Evolutionary conservation across 2,329 filamentous ascomycete species (phyloP), one percentile per base, ranked within the genome.

Genomic region (Fusarium humuli): DNA sequence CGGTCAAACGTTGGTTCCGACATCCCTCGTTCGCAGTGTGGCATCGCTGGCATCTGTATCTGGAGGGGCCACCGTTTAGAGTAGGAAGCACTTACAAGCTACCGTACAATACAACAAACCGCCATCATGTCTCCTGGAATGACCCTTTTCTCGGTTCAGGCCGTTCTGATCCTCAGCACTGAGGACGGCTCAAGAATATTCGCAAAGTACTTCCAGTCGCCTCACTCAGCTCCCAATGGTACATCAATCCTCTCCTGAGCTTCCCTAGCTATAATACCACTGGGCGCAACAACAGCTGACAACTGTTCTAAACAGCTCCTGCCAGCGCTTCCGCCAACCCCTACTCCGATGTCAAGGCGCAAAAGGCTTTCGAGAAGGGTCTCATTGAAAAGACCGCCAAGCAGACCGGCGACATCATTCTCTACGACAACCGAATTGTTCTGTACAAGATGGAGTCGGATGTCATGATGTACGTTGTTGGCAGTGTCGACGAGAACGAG

Each of bases 391-490:
- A 99, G 87, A 98, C 96, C 18, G 91, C 92, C 73, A 99, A 98
- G 86, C 94, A 97, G 83, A 94, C 90, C 16, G 94, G 92, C 75
- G 96, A 98, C 83, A 96, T 99, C 76, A 97, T 99, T 75, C 89
- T 99, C 59, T 98, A 98, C 83, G 96, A 99, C 83, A 97, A 97
- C 83, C 90, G 94, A 76, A 92, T 99, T 67, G 94, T 98, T 58
- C 91, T 98, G 55, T 99, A 98, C 87, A 99, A 99, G 89, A 92
- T 92, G 84, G 96, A 99, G 85, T 94, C 93, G 75, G 96, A 99
- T 81, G 92, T 98, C 61, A 98, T 98, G 92, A 89, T 90, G 78
- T 98, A 98, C 80, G 92, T 98, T 27, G 93, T 99, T 13, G 95
- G 95, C 71, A 90, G 91, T 57, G 87, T 93, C 56, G 94, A 98